Evolutionary conservation across 2,329 filamentous ascomycete species (phyloP), one percentile per base, ranked within the genome.

Genomic region (Chaetomium sp.): DNA sequence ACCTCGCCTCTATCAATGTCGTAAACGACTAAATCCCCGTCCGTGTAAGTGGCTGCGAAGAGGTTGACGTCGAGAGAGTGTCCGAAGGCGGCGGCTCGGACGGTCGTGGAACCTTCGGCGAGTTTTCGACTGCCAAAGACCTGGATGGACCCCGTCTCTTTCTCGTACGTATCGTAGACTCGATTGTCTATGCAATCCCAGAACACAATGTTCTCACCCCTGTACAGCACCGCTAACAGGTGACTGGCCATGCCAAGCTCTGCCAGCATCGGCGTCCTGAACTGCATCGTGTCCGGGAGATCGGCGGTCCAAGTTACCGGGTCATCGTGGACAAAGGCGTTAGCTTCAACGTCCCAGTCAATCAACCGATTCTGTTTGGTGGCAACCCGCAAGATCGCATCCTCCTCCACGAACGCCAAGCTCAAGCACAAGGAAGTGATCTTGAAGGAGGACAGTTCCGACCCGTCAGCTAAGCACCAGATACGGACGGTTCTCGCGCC

Each of bases 1-100:
- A 40, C 36, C 4, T 55, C 51, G 3, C 65, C 62, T 0, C 38
- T 59, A 3, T 48, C 45, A 1, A 61, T 56, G 33, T 69, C 63
- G 45, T 61, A 69, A 0, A 69, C 44, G 0, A 68, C 49, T 0
- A 68, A 46, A 36, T 69, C 65, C 0, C 69, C 68, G 37, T 69
- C 67, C 0, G 53, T 36, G 34, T 68, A 70, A 0, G 62, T 59
- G 19, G 62, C 66, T 0, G 65, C 66, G 5, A 70, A 52, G 0
- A 66, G 49, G 11, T 49, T 54, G 0, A 52, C 58, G 9, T 62
- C 61, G 0, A 59, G 19, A 2, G 60, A 57, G 0, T 52, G 55
- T 14, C 64, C 55, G 44, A 70, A 68, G 0, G 59, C 59, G 8
- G 66, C 38, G 1, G 56, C 61, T 11, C 41, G 45, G 1, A 65